phyloP scores from a whole-genome alignment of 1,139 yeast species.

The Hansenula lynferdii region DNA sequence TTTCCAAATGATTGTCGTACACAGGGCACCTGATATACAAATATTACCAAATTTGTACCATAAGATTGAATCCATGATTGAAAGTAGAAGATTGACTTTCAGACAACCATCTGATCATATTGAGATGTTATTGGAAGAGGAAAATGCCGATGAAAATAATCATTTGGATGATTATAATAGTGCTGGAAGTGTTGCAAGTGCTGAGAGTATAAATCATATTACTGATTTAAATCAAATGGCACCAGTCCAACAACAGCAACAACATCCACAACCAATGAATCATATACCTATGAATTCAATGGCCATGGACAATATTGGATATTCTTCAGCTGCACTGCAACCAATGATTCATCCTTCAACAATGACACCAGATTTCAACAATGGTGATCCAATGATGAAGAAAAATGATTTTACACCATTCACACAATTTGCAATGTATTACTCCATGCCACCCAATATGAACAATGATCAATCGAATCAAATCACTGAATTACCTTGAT shows the following conservation, averaged over 20 bases:
- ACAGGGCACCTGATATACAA: slow-evolving; percentile 5
- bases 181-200: not conserved
- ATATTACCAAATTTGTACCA: not conserved
- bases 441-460: not conserved
- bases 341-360: no score
- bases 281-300: no score
- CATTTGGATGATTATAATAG: not conserved
- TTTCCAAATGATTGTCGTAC: slow-evolving; percentile 13
- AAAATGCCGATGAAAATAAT: not conserved
- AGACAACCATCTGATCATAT: slow-evolving; percentile 1
- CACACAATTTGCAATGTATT: not conserved
- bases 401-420: not conserved
- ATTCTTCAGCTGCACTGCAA: no score
- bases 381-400: not conserved
- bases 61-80: not conserved
- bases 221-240: no score
- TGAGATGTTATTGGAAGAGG: not conserved
- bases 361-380: no score
- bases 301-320: no score
- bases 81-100: not conserved
- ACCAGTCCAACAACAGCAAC: no score
- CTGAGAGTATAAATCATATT: no score
- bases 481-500: not conserved
- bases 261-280: no score
- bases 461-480: not conserved